phyloP scores from a whole-genome alignment of 129 eudicot species.

The Erigeron canadensis region DNA sequence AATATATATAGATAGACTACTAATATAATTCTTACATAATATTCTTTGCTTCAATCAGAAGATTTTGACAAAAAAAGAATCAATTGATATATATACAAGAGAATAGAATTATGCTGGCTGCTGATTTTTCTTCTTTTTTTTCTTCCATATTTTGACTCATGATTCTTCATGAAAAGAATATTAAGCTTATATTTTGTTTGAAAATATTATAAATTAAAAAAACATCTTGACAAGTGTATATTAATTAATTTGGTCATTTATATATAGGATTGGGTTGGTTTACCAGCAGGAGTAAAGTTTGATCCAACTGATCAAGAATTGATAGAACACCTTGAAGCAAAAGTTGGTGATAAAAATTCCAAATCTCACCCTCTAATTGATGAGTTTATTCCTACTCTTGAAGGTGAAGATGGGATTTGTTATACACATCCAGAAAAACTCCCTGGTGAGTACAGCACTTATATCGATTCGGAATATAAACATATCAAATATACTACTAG shows the following conservation, averaged over 20 bases:
- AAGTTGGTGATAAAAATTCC: constrained; percentile 72
- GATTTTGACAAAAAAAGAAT: constrained; percentile 52
- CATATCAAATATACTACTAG: neutral
- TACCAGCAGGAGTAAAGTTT: constrained; percentile 97
- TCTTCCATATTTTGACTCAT: constrained; percentile 13
- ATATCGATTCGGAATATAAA: neutral
- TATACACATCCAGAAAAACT: constrained; percentile 98
- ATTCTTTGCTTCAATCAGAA: constrained; percentile 65
- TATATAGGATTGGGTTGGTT: constrained; percentile 93
- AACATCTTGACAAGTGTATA: constrained; percentile 7
- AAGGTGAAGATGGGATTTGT: constrained; percentile 99
- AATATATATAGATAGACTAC: too few relatives aligned
- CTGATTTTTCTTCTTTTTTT: constrained; percentile 8
- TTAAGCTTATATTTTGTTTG: neutral
- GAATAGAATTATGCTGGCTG: constrained; percentile 42
- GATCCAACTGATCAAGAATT: constrained; percentile 98
- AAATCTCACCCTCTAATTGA: constrained; percentile 93
- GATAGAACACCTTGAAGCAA: constrained; percentile 92
- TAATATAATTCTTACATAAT: constrained; percentile 32
- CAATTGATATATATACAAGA: constrained; percentile 22
- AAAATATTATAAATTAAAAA: neutral
- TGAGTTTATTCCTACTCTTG: constrained; percentile 92
- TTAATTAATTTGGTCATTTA: neutral
- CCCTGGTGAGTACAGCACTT: constrained; percentile 51
- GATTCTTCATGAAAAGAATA: constrained; percentile 14